Evolutionary conservation across 2,329 filamentous ascomycete genomes (phyloP).

Genomic region (Verticillium isaacii): DNA sequence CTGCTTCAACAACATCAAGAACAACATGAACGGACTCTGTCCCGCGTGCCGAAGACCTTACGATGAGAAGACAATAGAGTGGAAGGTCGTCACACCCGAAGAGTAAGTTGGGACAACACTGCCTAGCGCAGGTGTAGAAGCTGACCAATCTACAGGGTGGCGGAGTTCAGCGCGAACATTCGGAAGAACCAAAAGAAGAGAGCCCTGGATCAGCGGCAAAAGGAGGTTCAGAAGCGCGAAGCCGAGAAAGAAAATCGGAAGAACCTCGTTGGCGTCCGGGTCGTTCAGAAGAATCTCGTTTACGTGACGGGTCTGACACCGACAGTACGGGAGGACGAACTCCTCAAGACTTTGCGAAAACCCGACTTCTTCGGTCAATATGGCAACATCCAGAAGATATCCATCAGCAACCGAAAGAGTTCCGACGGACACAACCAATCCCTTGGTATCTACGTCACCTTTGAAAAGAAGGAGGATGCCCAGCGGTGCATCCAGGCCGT

Average conservation of each 20-base stretch:
- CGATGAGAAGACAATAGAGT: slow-evolving; percentile 95
- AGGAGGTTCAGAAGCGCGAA: slow-evolving; percentile 93
- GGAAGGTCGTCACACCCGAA: slow-evolving; percentile 90
- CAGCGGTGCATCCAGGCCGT: slow-evolving; percentile 86
- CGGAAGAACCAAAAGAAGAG: slow-evolving; percentile 92
- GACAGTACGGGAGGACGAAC: slow-evolving; percentile 84
- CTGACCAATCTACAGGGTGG: slow-evolving; percentile 48
- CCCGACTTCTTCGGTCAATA: slow-evolving; percentile 97
- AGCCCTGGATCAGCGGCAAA: slow-evolving; percentile 76
- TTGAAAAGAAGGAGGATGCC: slow-evolving; percentile 86
- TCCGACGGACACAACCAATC: slow-evolving; percentile 74
- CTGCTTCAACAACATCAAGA: slow-evolving; percentile 99
- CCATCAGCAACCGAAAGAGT: slow-evolving; percentile 91
- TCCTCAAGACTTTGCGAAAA: slow-evolving; percentile 84
- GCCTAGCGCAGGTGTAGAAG: background rate
- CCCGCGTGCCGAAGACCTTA: slow-evolving; percentile 96
- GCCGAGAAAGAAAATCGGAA: slow-evolving; percentile 94
- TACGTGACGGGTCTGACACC: slow-evolving; percentile 95
- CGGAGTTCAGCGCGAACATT: slow-evolving; percentile 71
- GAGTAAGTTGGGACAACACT: slow-evolving; percentile 59
- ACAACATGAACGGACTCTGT: slow-evolving; percentile 94
- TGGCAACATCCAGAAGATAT: slow-evolving; percentile 97
- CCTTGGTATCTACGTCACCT: slow-evolving; percentile 97
- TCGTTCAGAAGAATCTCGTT: slow-evolving; percentile 97
- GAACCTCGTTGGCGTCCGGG: slow-evolving; percentile 88